Base-by-base conservation (phyloP, 2,329 filamentous ascomycete species). In the Davidsoniella eucalypti region DNA sequence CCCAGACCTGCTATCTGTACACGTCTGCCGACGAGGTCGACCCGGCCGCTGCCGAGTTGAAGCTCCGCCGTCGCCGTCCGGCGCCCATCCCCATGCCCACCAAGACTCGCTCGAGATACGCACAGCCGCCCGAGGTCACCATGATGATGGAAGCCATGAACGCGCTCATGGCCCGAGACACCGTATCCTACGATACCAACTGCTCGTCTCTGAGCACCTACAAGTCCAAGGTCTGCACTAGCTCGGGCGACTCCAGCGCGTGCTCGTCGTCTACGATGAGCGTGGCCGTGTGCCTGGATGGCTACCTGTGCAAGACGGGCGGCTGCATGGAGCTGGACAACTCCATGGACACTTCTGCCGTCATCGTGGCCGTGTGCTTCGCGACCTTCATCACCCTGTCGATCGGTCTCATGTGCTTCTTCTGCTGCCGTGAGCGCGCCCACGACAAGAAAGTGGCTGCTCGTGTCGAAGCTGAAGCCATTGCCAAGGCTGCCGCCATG, bases 371-470 rank as follows among this genome's bases (percentile, higher is more conserved):
- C 57, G 61, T 72, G 55, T 56, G 70, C 59, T 69, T 78, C 37
- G 68, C 63, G 51, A 54, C 60, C n/a, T 62, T 60, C 52, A 57
- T 70, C 54, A 59, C 62, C 55, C 41, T 64, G 47, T 61, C 64
- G 55, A 54, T 70, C 53, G 61, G 57, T 44, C 56, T 62, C 54
- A 60, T 77, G 51, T 66, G 68, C 58, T 69, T 69, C 65, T 63
- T 70, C 55, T 76, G 71, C 68, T 71, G 67, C 65, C 64, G 64
- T 54, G 73, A 77, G 56, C 64, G 67, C 56, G 61, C 61, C 59
- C 56, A 64, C 56, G 65, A 72, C 57, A 67, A 65, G 59, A 62
- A 64, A 44, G 60, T 67, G 33, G 61, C 61, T 49, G 67, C 67
- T 52, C 67, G 67, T 55, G 66, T 67, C 52, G 72, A 76, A 62